phyloP scores from a whole-genome alignment of 1,139 yeast genomes.

The Magnusiomyces tetraspermus region DNA sequence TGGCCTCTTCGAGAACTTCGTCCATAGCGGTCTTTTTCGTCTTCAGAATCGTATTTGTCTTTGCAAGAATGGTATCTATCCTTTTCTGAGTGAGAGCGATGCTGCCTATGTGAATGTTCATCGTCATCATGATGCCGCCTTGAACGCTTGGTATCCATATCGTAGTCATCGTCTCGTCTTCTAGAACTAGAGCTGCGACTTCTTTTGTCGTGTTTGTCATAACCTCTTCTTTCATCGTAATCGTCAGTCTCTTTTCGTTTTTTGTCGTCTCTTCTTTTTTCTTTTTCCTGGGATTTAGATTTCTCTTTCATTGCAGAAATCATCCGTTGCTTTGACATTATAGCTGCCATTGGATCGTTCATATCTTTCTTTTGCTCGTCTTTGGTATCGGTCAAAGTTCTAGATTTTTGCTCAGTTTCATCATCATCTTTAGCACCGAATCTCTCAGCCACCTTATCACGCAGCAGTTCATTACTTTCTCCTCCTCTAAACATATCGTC shows the following conservation, averaged over 20 bases:
- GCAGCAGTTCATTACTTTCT: constrained; percentile 17
- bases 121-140: not conserved
- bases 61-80: not conserved
- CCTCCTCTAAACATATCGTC: constrained; percentile 27
- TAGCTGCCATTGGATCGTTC: constrained; percentile 50
- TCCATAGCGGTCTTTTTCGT: not conserved
- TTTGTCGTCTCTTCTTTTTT: not conserved
- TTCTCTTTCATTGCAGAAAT: not conserved
- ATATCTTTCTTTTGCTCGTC: constrained; percentile 27
- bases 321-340: constrained; percentile 36
- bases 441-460: constrained; percentile 17
- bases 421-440: constrained; percentile 17
- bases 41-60: not conserved
- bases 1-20: not conserved
- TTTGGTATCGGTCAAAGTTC: constrained; percentile 9
- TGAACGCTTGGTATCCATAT: not conserved
- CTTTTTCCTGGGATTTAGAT: not conserved
- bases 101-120: not conserved
- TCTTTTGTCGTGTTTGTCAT: not conserved
- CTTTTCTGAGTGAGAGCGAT: not conserved
- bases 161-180: not conserved
- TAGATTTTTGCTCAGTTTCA: constrained; percentile 16
- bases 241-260: not conserved
- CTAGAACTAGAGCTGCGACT: not conserved
- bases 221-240: not conserved